phyloP scores from a whole-genome alignment of 129 eudicot genomes.

The Helianthus tuberosus region DNA sequence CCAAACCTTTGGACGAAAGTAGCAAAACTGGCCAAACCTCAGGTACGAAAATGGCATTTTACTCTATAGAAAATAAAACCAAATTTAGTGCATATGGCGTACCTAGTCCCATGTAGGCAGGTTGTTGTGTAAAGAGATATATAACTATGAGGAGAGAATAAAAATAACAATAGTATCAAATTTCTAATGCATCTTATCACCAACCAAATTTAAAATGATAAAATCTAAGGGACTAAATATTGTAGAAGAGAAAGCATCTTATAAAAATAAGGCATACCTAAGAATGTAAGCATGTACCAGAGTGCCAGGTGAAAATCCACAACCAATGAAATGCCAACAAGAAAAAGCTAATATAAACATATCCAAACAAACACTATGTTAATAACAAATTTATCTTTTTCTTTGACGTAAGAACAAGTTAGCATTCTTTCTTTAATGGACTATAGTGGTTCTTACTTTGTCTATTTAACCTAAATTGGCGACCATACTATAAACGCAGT shows the following conservation, averaged over 20 bases:
- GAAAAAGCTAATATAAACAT: constrained; percentile 58
- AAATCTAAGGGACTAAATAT: not conserved
- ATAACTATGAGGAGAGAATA: constrained; percentile 56
- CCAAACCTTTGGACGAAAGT: too few species aligned
- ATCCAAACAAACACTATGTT: not conserved
- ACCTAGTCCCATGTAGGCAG: constrained; percentile 79
- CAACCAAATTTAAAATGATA: not conserved
- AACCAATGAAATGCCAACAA: constrained; percentile 63
- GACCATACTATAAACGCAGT: not conserved
- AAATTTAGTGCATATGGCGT: constrained; percentile 43
- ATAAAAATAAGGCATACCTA: constrained; percentile 52
- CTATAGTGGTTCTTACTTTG: not conserved
- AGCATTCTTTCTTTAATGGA: not conserved
- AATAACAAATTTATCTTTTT: not conserved
- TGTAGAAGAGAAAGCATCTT: not conserved
- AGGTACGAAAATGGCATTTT: too few species aligned
- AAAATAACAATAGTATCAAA: constrained; percentile 7
- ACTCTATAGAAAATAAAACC: not conserved
- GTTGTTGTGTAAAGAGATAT: constrained; percentile 70
- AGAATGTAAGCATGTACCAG: constrained; percentile 73
- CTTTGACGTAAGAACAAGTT: not conserved
- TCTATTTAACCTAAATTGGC: not conserved
- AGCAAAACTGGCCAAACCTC: too few species aligned
- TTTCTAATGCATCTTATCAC: constrained; percentile 5
- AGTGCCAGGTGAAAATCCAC: constrained; percentile 84